phyloP scores from a whole-genome alignment of 129 eudicot genomes.

The Smallanthus sonchifolius region DNA sequence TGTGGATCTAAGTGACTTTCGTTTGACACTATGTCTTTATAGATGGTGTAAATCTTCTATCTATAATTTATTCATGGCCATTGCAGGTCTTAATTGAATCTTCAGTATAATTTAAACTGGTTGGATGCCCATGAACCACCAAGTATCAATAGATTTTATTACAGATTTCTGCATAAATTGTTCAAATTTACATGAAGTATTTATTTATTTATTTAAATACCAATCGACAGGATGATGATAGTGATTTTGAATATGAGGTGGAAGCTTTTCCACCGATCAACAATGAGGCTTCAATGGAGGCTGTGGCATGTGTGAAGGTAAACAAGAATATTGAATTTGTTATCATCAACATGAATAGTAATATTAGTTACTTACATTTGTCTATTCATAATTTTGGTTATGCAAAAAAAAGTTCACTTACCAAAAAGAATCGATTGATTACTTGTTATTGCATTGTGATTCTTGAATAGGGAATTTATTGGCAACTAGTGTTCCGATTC shows the following conservation, averaged over 20 bases:
- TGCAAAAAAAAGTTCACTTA: neutral
- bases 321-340: neutral
- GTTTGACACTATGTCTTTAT: neutral
- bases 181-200: neutral
- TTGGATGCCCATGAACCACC: neutral
- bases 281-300: conserved; percentile 68
- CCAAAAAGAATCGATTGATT: neutral
- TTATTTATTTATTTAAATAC: neutral
- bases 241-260: conserved; percentile 84
- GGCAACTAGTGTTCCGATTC: neutral
- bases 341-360: neutral
- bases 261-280: conserved; percentile 74
- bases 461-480: neutral
- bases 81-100: neutral
- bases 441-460: neutral
- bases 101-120: neutral
- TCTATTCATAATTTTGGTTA: neutral
- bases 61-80: neutral
- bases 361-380: neutral
- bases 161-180: neutral
- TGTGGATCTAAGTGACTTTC: neutral
- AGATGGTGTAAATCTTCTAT: neutral
- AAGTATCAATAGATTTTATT: neutral
- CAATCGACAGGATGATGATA: conserved; percentile 78
- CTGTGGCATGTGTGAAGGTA: conserved; percentile 90